Evolutionary conservation across 805 yeast species (phyloP).

Genomic region (Candida bentonensis): DNA sequence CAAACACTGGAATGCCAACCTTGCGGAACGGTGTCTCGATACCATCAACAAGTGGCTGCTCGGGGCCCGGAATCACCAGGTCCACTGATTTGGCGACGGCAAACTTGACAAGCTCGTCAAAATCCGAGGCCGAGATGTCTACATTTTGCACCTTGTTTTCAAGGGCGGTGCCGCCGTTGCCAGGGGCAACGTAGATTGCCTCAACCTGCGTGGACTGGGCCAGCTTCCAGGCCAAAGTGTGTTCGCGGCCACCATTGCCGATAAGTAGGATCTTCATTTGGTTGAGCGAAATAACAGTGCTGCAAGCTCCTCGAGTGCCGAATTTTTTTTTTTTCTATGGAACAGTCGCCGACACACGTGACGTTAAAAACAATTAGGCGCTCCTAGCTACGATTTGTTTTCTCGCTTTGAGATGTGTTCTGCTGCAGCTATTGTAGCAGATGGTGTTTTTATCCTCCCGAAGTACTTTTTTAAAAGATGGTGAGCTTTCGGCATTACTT

Average conservation of each 20-base stretch:
- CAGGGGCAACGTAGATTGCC: conserved; percentile 84
- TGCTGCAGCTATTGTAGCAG: too few relatives aligned
- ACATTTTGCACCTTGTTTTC: conserved; percentile 50
- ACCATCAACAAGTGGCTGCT: conserved; percentile 95
- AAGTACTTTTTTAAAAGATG: too few relatives aligned
- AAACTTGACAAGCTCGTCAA: conserved; percentile 54
- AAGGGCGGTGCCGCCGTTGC: conserved; percentile 73
- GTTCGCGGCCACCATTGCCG: conserved; percentile 99
- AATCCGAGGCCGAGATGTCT: conserved; percentile 55
- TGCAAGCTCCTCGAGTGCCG: too few relatives aligned
- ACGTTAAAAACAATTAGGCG: too few relatives aligned
- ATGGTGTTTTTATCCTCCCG: too few relatives aligned
- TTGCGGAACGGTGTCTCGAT: conserved; percentile 55
- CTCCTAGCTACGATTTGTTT: too few relatives aligned
- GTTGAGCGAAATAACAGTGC: neutral
- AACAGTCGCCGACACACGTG: too few relatives aligned
- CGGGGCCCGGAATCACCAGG: conserved; percentile 96
- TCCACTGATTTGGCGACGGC: conserved; percentile 53
- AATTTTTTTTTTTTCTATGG: neutral
- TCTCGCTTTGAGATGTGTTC: too few relatives aligned
- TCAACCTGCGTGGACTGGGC: conserved; percentile 61
- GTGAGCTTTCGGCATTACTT: too few relatives aligned
- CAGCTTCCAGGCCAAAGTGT: conserved; percentile 87
- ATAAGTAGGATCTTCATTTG: conserved; percentile 58
- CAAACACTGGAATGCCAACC: conserved; percentile 91